These are phyloP conservation scores for Sordaria brevicollis DNA, from an alignment of 495 filamentous ascomycete genomes.

Conservation along the genomic window DNA sequence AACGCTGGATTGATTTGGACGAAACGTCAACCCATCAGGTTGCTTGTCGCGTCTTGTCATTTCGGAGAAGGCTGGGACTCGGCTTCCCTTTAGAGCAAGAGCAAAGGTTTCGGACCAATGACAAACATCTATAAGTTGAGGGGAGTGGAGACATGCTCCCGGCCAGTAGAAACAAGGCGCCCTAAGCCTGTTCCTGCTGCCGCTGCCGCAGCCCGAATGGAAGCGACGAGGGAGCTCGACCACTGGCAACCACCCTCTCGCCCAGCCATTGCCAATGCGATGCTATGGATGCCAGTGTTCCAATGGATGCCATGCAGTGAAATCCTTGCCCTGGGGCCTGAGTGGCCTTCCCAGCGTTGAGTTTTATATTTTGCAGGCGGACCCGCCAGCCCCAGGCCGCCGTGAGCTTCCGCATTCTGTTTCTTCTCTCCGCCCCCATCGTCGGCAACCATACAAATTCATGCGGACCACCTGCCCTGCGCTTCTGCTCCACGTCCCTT, in stretches of 20 bases:
- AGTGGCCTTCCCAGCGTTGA: background rate
- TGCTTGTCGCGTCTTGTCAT: conserved; percentile 10
- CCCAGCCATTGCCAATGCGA: background rate
- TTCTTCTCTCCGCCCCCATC: background rate
- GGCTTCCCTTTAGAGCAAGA: conserved; percentile 10
- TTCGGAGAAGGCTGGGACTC: conserved; percentile 17
- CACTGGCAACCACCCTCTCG: background rate
- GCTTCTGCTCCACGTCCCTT: background rate
- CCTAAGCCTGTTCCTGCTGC: background rate
- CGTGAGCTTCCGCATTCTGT: background rate
- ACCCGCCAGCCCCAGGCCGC: background rate
- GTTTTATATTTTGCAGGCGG: background rate
- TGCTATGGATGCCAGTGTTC: background rate
- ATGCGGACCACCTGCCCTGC: background rate
- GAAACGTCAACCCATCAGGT: background rate
- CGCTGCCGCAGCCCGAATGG: background rate
- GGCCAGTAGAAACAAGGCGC: background rate
- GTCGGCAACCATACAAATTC: background rate
- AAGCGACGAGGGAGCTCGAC: background rate
- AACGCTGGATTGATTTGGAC: background rate
- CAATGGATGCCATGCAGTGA: background rate
- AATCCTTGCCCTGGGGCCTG: background rate
- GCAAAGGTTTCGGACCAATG: conserved; percentile 7
- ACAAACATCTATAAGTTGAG: background rate
- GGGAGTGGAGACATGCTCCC: background rate